A percentile compares a stretch with the other conserved stretches of the same genome.
phyloP scores from a whole-genome alignment of 768 basidiomycete genomes.

The Lentinula lateritia region DNA sequence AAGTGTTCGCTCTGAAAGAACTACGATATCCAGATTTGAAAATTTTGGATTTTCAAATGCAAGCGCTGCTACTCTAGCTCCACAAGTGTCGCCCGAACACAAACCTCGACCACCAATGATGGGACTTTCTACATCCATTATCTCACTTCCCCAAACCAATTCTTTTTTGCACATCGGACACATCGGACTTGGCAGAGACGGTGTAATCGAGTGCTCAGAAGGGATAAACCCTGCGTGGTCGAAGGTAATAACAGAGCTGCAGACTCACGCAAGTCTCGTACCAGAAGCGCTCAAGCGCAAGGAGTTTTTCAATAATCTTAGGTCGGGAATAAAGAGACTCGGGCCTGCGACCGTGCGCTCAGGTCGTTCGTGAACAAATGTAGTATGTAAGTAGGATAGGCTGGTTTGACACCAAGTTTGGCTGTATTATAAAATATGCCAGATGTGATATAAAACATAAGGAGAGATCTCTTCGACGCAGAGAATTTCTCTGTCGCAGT shows the following conservation, averaged over 20 bases:
- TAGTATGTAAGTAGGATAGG: background rate
- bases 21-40: conserved; percentile 14
- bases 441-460: too few relatives aligned
- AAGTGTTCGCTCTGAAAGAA: conserved; percentile 14
- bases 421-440: background rate
- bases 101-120: conserved; percentile 11
- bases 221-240: conserved; percentile 53
- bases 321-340: background rate
- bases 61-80: conserved; percentile 24
- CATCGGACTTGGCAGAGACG: conserved; percentile 49
- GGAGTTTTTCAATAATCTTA: background rate
- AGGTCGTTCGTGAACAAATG: background rate
- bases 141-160: conserved; percentile 53
- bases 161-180: conserved; percentile 67
- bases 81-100: conserved; percentile 5
- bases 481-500: too few relatives aligned
- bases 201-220: conserved; percentile 46
- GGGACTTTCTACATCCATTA: conserved; percentile 33
- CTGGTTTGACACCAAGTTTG: background rate
- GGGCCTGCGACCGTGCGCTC: background rate
- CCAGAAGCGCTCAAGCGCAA: background rate
- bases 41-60: conserved; percentile 28
- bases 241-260: conserved; percentile 30
- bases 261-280: background rate
- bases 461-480: too few relatives aligned